phyloP scores from a whole-genome alignment of 2,329 filamentous ascomycete genomes.

The Graphilbum fragrans region DNA sequence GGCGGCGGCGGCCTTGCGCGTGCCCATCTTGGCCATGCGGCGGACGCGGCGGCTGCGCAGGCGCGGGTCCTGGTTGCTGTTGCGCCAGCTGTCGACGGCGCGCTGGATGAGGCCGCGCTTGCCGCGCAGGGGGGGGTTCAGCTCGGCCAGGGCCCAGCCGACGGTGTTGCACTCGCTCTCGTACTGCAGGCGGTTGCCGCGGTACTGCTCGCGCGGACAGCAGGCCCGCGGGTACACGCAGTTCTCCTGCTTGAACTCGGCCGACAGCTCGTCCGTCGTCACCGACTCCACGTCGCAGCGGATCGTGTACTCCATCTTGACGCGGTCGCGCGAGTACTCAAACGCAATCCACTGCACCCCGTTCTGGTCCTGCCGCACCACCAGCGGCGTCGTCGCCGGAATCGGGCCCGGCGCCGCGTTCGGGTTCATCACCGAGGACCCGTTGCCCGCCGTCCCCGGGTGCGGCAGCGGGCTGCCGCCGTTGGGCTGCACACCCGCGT shows the following conservation, averaged over 20 bases:
- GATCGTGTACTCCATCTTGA: conserved; percentile 99
- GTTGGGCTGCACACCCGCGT: conserved; percentile 4
- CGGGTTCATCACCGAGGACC: conserved; percentile 45
- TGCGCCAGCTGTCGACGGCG: conserved; percentile 96
- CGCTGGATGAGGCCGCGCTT: conserved; percentile 94
- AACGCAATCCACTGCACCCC: conserved; percentile 99
- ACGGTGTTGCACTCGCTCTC: conserved; percentile 98
- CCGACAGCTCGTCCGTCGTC: conserved; percentile 70
- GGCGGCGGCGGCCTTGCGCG: conserved; percentile 47
- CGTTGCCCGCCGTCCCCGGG: conserved; percentile 4
- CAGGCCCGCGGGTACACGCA: conserved; percentile 95
- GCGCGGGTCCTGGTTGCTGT: conserved; percentile 93
- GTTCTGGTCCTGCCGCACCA: conserved; percentile 89
- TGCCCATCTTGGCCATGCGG: conserved; percentile 92
- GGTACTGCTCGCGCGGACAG: conserved; percentile 90
- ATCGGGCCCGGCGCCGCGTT: conserved; percentile 94
- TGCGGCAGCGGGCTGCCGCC: conserved; percentile 8
- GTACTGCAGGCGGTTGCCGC: conserved; percentile 88
- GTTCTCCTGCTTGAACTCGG: conserved; percentile 95
- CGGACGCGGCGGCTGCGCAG: conserved; percentile 84
- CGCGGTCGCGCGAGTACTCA: conserved; percentile 89
- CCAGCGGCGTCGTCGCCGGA: conserved; percentile 86
- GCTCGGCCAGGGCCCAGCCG: conserved; percentile 93
- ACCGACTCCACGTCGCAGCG: conserved; percentile 96
- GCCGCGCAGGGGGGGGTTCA: conserved; percentile 82